Evolutionary conservation across 2,329 filamentous ascomycete genomes (phyloP), one percentile per base, ranked within the genome.

Genomic region (Geoglossum cookeanum): DNA sequence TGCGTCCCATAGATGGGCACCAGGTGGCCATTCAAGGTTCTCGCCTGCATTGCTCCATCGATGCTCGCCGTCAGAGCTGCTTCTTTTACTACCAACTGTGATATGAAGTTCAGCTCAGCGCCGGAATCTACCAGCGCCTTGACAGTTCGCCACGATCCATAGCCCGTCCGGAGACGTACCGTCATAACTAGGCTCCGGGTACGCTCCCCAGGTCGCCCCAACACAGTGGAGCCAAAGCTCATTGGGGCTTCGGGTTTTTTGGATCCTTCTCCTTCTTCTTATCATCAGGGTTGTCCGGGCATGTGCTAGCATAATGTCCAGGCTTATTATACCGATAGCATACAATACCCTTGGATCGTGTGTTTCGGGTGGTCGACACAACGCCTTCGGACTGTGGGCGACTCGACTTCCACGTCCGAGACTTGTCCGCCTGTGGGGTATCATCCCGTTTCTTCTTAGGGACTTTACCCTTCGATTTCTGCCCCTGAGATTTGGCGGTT

Each of bases 101-200:
- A 56, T 9, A 56, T 17, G 27, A 56, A 56, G 29, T 49, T 51
- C 13, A 45, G 11, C n/a, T 56, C 55, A 3, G 55, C 55, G 8
- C 55, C 57, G 11, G 4, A 44, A 52, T 44, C 17, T n/a, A 42
- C 39, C 6, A 47, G 30, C 1, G 35, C 11, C 27, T 8, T 32
- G 3, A 17, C 27, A 13, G 11, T 32, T 5, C 4, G 3, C 32
- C 15, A 51, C 27, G 22, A 13, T 2, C 48, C 32, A 7, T 33
- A 2, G 11, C 7, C 30, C 6, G n/a, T 30, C n/a, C 33, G 33
- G 29, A 42, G 37, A 4, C 5, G 13, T 9, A 49, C 45, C n/a
- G 45, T 49, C n/a, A 15, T 8, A 3, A 8, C 7, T 13, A 15
- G 48, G 11, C 48, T 51, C 1, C 8, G 27, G 8, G 3, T 32